phyloP scores from a whole-genome alignment of 2,329 filamentous ascomycete genomes.

The Penicillium brevicompactum region DNA sequence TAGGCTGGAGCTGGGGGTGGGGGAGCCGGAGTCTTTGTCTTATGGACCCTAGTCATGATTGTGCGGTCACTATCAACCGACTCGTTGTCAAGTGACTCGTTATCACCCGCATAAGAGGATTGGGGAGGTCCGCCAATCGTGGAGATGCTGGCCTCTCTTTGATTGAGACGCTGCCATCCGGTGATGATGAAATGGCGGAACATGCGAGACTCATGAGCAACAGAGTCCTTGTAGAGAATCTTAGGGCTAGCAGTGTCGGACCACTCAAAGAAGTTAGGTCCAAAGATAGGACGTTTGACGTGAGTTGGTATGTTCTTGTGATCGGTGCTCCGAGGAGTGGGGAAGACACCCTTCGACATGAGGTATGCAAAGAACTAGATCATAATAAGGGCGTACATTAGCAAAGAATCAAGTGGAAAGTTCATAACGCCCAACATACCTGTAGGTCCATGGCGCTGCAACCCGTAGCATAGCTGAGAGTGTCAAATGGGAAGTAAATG shows the following conservation, averaged over 20 bases:
- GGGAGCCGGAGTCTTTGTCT: too few species aligned
- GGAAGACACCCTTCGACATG: background rate
- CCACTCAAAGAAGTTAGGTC: conserved; percentile 14
- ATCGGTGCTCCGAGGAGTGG: too few species aligned
- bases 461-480: conserved; percentile 29
- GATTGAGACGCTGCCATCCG: conserved; percentile 2
- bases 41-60: background rate
- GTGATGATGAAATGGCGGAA: conserved; percentile 10
- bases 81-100: background rate
- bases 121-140: conserved; percentile 2
- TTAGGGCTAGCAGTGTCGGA: background rate
- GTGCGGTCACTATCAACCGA: background rate
- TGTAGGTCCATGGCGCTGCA: conserved; percentile 23
- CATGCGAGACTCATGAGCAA: conserved; percentile 6
- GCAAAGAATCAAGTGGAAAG: background rate
- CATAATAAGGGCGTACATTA: conserved; percentile 1
- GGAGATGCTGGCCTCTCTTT: background rate
- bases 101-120: background rate
- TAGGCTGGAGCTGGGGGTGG: too few species aligned
- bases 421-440: conserved; percentile 24
- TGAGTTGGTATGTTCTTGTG: too few species aligned
- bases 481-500: conserved; percentile 42
- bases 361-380: conserved; percentile 12
- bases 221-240: conserved; percentile 3
- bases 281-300: background rate